A percentile compares a stretch with the other conserved stretches of the same genome.
Evolutionary conservation across 192 early-diverging fungal species (phyloP).

Genomic region (Entomortierella chlamydospora): DNA sequence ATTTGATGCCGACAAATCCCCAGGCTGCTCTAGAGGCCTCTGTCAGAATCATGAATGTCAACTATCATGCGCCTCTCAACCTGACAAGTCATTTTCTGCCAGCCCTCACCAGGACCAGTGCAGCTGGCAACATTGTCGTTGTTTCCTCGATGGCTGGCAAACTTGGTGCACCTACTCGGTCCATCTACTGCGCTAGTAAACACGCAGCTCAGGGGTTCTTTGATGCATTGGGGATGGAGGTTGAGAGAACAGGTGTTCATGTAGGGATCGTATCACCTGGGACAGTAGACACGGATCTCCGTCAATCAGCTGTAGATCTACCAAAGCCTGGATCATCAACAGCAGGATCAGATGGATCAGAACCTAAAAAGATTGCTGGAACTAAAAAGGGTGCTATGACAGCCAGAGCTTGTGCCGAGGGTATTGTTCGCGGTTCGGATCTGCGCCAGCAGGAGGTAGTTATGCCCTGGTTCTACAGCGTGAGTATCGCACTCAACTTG

Average conservation of each 20-base stretch:
- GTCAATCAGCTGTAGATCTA: slow-evolving; percentile 73
- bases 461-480: slow-evolving; percentile 71
- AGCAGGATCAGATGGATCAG: neutral
- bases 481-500: slow-evolving; percentile 59
- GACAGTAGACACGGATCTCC: slow-evolving; percentile 79
- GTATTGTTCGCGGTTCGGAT: slow-evolving; percentile 73
- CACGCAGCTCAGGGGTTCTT: slow-evolving; percentile 88
- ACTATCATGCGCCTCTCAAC: slow-evolving; percentile 66
- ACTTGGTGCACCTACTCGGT: slow-evolving; percentile 79
- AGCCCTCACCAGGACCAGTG: slow-evolving; percentile 57
- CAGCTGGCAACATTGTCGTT: slow-evolving; percentile 69
- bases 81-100: slow-evolving; percentile 68
- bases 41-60: slow-evolving; percentile 65
- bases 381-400: slow-evolving; percentile 74
- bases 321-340: slow-evolving; percentile 8
- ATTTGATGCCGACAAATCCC: slow-evolving; percentile 21
- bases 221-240: slow-evolving; percentile 82
- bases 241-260: slow-evolving; percentile 66
- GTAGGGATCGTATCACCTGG: slow-evolving; percentile 79
- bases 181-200: slow-evolving; percentile 83
- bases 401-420: slow-evolving; percentile 66
- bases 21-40: slow-evolving; percentile 47
- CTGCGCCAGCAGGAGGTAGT: slow-evolving; percentile 65
- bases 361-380: slow-evolving; percentile 29
- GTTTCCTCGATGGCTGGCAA: slow-evolving; percentile 82